Conservation (phyloP, 345 rosid genomes). For the Garcia nutans region DNA sequence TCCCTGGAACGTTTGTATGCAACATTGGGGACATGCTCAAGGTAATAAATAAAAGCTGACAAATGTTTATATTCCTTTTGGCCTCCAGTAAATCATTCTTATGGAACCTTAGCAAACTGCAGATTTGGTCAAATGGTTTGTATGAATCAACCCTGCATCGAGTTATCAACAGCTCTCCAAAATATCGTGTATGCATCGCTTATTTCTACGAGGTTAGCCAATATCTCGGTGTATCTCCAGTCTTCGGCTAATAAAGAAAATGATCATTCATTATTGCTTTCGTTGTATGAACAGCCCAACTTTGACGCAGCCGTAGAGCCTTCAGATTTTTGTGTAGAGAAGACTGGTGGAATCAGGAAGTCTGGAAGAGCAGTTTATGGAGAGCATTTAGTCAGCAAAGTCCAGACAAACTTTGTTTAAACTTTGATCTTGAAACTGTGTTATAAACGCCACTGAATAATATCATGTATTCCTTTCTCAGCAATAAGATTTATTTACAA, state of each 20-base stretch:
- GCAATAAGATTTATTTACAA: neutral
- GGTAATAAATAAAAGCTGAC: slow-evolving; percentile 39
- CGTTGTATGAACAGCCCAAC: slow-evolving; percentile 49
- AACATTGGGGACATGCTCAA: slow-evolving; percentile 94
- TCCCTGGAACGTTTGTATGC: slow-evolving; percentile 82
- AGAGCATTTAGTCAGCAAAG: slow-evolving; percentile 81
- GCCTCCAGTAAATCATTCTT: slow-evolving; percentile 2
- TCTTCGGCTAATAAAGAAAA: neutral
- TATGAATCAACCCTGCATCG: slow-evolving; percentile 79
- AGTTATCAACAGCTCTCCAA: slow-evolving; percentile 58
- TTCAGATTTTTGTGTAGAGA: slow-evolving; percentile 50
- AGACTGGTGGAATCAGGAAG: slow-evolving; percentile 45
- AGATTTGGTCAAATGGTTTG: slow-evolving; percentile 79
- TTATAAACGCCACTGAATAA: neutral
- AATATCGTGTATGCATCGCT: slow-evolving; percentile 64
- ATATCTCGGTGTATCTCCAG: neutral
- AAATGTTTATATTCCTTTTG: neutral
- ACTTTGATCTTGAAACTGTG: neutral
- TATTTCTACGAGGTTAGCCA: slow-evolving; percentile 73
- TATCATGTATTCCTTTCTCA: neutral
- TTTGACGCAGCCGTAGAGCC: slow-evolving; percentile 74
- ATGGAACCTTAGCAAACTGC: slow-evolving; percentile 19
- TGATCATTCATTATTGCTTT: slow-evolving; percentile 1
- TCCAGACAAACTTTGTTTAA: slow-evolving; percentile 53
- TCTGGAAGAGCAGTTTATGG: slow-evolving; percentile 67